A percentile compares a stretch with the other conserved stretches of the same genome.
These are phyloP conservation scores for Pisolithus marmoratus DNA, from an alignment of 768 basidiomycete species.

Conservation along the genomic window DNA sequence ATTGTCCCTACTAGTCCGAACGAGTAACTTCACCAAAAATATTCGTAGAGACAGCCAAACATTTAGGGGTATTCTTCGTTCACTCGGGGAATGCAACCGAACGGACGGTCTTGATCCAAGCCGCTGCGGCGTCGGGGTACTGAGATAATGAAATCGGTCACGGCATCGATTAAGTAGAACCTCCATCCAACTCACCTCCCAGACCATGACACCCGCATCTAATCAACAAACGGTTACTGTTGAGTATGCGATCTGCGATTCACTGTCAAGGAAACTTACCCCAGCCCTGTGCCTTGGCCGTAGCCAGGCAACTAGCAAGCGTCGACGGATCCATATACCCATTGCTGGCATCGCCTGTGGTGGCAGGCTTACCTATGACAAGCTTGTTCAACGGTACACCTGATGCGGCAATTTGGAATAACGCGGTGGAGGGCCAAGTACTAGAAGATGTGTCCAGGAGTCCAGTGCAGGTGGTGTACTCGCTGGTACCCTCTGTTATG, in stretches of 20 bases:
- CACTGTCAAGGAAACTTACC: constrained; percentile 34
- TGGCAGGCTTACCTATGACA: constrained; percentile 71
- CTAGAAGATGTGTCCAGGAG: constrained; percentile 36
- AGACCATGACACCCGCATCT: constrained; percentile 36
- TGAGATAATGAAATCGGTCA: constrained; percentile 3
- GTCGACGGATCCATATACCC: constrained; percentile 51
- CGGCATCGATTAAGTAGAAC: neutral
- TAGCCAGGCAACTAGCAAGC: constrained; percentile 54
- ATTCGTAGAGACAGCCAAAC: neutral
- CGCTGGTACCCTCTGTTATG: constrained; percentile 5
- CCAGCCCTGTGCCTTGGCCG: constrained; percentile 62
- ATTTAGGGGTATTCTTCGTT: neutral
- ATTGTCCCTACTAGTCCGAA: too few species aligned
- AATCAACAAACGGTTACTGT: neutral
- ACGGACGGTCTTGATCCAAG: constrained; percentile 38
- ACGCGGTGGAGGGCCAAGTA: constrained; percentile 36
- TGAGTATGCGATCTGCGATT: neutral
- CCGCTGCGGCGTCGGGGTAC: constrained; percentile 36
- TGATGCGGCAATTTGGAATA: constrained; percentile 45
- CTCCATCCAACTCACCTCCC: constrained; percentile 24
- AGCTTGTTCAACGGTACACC: constrained; percentile 60
- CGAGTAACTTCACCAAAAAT: too few species aligned
- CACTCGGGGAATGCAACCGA: constrained; percentile 31
- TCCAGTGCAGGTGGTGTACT: constrained; percentile 34
- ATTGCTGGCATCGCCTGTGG: constrained; percentile 44